Evolutionary conservation across 1,284 basidiomycete genomes (phyloP).

Genomic region (Puccinia polysora): DNA sequence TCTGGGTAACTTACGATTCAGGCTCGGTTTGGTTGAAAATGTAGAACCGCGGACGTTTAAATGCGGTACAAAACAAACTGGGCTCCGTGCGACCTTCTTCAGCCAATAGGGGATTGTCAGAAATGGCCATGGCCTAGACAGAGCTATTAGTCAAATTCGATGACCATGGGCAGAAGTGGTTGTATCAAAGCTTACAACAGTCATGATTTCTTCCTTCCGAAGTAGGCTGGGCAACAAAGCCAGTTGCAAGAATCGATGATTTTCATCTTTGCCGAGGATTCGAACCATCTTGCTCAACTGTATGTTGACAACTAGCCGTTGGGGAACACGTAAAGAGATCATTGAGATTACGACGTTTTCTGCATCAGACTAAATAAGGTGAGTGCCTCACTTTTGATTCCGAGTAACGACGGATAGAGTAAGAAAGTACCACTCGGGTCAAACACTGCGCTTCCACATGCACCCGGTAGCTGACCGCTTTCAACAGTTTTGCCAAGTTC

Average conservation of each 20-base stretch:
- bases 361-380: background rate
- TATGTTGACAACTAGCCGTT: constrained; percentile 74
- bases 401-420: constrained; percentile 84
- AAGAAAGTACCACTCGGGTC: constrained; percentile 94
- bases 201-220: constrained; percentile 75
- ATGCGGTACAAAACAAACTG: constrained; percentile 85
- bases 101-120: constrained; percentile 85
- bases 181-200: constrained; percentile 60
- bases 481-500: constrained; percentile 73
- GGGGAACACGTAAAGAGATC: background rate
- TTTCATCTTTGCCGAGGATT: constrained; percentile 90
- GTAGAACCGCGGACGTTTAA: constrained; percentile 91
- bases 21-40: constrained; percentile 88
- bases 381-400: constrained; percentile 74
- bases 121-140: constrained; percentile 80
- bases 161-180: background rate
- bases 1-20: constrained; percentile 62
- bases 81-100: constrained; percentile 79
- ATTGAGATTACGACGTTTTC: background rate
- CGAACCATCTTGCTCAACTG: constrained; percentile 88
- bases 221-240: constrained; percentile 89
- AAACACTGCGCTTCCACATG: constrained; percentile 68
- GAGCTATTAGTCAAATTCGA: background rate
- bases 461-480: constrained; percentile 58
- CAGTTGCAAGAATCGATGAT: constrained; percentile 80